These are phyloP conservation scores for Penicillium expansum DNA, from an alignment of 2,329 filamentous ascomycete species.

Conservation along the genomic window DNA sequence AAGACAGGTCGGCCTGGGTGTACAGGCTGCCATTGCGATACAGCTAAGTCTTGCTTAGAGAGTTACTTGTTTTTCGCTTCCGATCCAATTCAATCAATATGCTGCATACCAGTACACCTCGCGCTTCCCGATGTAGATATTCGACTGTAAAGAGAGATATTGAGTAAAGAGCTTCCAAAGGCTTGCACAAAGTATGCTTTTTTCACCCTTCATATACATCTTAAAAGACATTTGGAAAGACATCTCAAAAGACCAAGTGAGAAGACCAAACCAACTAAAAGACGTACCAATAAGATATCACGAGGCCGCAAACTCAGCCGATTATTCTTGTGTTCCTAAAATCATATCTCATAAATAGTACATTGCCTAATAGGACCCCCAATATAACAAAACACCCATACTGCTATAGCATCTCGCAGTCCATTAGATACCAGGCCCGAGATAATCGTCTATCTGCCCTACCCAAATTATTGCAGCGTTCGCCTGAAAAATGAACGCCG, in stretches of 20 bases:
- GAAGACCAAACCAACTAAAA: too few relatives aligned
- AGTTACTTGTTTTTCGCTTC: slow-evolving; percentile 11
- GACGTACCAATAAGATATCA: too few relatives aligned
- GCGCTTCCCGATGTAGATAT: background rate
- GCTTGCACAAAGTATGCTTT: too few relatives aligned
- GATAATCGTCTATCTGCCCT: background rate
- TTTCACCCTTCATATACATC: too few relatives aligned
- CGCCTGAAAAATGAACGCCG: slow-evolving; percentile 4
- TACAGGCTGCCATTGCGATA: slow-evolving; percentile 14
- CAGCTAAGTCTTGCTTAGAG: slow-evolving; percentile 5
- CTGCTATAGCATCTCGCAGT: background rate
- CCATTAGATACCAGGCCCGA: background rate
- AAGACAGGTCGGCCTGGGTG: slow-evolving; percentile 20
- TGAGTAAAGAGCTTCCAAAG: background rate
- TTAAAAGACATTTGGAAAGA: too few relatives aligned
- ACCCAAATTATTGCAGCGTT: background rate
- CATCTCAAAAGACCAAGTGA: too few relatives aligned
- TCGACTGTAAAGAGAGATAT: background rate
- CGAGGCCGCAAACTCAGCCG: too few relatives aligned
- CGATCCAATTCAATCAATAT: slow-evolving; percentile 8
- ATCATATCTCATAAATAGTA: slow-evolving; percentile 5
- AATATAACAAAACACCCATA: background rate
- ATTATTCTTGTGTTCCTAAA: background rate
- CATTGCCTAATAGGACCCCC: background rate
- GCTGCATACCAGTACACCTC: background rate